Conservation (phyloP, 179 eudicot species). For the Vitellaria paradoxa region DNA sequence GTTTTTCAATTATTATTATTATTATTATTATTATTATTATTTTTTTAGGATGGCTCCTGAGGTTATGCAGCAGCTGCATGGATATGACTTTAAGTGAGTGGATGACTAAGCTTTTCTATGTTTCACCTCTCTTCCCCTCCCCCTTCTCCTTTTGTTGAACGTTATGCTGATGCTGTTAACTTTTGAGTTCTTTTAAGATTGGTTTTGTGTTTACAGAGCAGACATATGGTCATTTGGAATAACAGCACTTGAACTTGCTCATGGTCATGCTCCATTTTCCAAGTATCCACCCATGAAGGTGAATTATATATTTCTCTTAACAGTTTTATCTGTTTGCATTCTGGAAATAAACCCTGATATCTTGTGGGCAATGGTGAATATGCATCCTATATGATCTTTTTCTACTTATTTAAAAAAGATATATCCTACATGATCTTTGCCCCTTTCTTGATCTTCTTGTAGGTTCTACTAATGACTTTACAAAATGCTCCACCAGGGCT, state of each 20-base stretch:
- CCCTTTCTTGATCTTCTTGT: constrained; percentile 21
- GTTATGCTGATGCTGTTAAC: background rate
- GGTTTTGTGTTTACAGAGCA: constrained; percentile 60
- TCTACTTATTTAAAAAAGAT: background rate
- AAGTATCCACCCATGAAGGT: constrained; percentile 99
- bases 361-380: background rate
- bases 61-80: constrained; percentile 97
- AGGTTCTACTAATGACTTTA: constrained; percentile 97
- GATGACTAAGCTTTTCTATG: background rate
- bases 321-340: background rate
- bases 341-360: background rate
- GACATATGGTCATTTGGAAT: constrained; percentile 99
- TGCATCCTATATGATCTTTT: too few relatives aligned
- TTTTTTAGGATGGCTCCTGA: constrained; percentile 97
- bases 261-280: constrained; percentile 98
- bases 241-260: constrained; percentile 99
- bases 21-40: background rate
- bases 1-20: background rate
- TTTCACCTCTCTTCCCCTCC: background rate
- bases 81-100: constrained; percentile 95
- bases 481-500: constrained; percentile 99
- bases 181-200: constrained; percentile 4
- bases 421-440: constrained; percentile 2
- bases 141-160: background rate
- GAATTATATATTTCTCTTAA: constrained; percentile 1